Percentiles rank a stretch among this genome's conserved stretches.
These are phyloP conservation scores for Ceraceosorus bombacis DNA, from an alignment of 1,284 basidiomycete species.

Conservation along the genomic window DNA sequence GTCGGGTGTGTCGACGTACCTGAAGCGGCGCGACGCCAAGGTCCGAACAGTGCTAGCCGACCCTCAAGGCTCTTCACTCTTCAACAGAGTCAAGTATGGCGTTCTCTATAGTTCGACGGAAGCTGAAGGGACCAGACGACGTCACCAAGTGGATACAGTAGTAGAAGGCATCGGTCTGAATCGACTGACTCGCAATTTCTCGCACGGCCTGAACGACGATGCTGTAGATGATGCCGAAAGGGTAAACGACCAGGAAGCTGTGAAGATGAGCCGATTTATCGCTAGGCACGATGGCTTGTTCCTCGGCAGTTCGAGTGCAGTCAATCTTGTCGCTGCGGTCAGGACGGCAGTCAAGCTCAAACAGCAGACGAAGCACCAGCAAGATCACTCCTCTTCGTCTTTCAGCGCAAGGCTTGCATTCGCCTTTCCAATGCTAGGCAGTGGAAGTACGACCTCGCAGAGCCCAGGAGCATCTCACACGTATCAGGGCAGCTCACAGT, in stretches of 20 bases:
- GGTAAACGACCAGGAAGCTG: conserved; percentile 44
- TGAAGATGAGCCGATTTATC: conserved; percentile 35
- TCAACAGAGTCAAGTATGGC: conserved; percentile 68
- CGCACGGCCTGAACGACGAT: conserved; percentile 26
- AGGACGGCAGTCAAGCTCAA: conserved; percentile 38
- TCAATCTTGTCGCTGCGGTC: conserved; percentile 84
- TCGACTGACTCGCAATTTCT: conserved; percentile 39
- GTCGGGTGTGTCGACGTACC: conserved; percentile 70
- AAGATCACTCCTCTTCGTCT: too few relatives aligned
- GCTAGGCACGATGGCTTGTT: conserved; percentile 85
- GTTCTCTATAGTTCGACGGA: conserved; percentile 91
- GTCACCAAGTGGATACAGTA: conserved; percentile 61
- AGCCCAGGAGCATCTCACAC: neutral
- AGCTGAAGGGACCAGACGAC: conserved; percentile 84
- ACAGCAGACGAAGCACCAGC: conserved; percentile 3
- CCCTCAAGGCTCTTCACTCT: conserved; percentile 88
- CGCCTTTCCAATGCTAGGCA: conserved; percentile 1
- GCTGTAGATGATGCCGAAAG: conserved; percentile 38
- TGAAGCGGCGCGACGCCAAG: conserved; percentile 53
- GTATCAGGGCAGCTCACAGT: too few relatives aligned
- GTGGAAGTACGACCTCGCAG: conserved; percentile 15
- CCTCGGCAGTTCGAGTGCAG: conserved; percentile 89
- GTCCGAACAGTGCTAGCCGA: conserved; percentile 63
- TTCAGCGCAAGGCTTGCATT: too few relatives aligned
- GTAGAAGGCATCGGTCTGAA: conserved; percentile 61